Evolutionary conservation across 495 filamentous ascomycete genomes (phyloP).

Genomic region (Astrocystis sublimbata): DNA sequence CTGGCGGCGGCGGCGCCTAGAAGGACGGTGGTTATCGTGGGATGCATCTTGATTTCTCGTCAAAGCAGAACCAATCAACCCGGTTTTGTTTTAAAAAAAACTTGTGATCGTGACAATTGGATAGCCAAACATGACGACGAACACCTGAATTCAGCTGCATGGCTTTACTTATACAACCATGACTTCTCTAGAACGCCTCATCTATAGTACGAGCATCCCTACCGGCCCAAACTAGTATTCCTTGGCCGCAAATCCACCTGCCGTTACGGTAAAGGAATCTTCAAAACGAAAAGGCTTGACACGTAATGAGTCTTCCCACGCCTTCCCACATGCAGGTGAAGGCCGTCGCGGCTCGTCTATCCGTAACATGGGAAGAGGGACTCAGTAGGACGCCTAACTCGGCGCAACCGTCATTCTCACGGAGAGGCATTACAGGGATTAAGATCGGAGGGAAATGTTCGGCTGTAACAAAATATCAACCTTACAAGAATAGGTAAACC

Average conservation of each 20-base stretch:
- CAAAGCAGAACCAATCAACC: no score
- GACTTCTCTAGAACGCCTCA: not conserved
- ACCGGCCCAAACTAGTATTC: not conserved
- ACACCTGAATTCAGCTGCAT: no score
- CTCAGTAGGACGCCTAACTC: not conserved
- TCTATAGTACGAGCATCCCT: not conserved
- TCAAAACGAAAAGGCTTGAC: no score
- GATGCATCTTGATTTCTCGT: conserved; percentile 8
- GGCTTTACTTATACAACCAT: not conserved
- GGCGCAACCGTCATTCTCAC: not conserved
- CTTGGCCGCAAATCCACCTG: no score
- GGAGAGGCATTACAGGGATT: not conserved
- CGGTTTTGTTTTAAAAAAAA: no score
- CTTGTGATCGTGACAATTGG: no score
- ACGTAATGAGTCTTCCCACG: no score
- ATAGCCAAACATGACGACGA: no score
- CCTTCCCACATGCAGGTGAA: not conserved
- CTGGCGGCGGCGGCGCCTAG: conserved; percentile 7
- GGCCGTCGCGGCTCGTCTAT: not conserved
- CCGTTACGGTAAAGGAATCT: no score
- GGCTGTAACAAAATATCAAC: not conserved
- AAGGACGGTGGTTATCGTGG: not conserved
- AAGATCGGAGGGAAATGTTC: conserved; percentile 5
- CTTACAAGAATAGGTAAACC: conserved; percentile 14
- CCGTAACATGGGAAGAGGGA: not conserved